Evolutionary conservation across 805 yeast genomes (phyloP).

Genomic region (Pichia deserticola): DNA sequence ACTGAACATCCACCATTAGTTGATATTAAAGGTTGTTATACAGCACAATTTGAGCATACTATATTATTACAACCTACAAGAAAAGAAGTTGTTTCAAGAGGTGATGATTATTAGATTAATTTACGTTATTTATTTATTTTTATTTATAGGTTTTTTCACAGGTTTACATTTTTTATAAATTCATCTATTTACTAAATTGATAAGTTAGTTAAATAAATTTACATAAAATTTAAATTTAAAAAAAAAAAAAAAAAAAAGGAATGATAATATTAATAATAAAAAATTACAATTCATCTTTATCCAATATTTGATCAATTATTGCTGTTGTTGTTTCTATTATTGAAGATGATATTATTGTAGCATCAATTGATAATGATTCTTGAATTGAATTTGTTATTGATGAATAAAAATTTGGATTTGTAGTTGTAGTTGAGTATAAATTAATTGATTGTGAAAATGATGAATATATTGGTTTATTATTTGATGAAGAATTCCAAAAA

Average conservation of each 20-base stretch:
- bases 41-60: slow-evolving; percentile 97
- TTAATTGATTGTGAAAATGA: not conserved
- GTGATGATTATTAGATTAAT: slow-evolving; percentile 72
- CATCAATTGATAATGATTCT: too few relatives aligned
- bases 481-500: slow-evolving; percentile 2
- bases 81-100: slow-evolving; percentile 92
- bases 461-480: not conserved
- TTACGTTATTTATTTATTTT: not conserved
- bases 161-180: not conserved
- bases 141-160: not conserved
- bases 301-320: not conserved
- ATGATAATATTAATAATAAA: not conserved
- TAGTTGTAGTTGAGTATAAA: not conserved
- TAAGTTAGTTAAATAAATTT: too few relatives aligned
- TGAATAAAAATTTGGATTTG: too few relatives aligned
- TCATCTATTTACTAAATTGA: not conserved
- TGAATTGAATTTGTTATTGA: too few relatives aligned
- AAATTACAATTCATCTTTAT: slow-evolving; percentile 9
- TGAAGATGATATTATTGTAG: too few relatives aligned
- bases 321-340: not conserved
- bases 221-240: too few relatives aligned
- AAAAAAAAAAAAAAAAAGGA: too few relatives aligned
- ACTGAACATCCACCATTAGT: slow-evolving; percentile 91
- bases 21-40: slow-evolving; percentile 77
- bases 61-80: slow-evolving; percentile 80